These are phyloP conservation scores for Plasmodium gonderi DNA, from an alignment of 169 alveolate genomes.

Conservation along the genomic window DNA sequence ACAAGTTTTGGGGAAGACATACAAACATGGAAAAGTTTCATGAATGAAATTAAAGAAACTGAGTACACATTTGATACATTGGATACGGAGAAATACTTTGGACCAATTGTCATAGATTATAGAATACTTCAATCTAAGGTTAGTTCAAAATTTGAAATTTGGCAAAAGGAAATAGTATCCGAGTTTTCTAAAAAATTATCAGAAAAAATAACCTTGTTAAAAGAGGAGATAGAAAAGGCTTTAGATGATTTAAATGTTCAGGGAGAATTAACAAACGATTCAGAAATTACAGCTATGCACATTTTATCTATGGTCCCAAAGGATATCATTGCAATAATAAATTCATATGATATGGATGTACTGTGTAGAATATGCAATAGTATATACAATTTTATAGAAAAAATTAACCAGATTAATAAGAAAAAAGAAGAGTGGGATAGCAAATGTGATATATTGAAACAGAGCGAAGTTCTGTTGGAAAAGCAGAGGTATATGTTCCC, in stretches of 20 bases:
- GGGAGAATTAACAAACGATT: constrained; percentile 62
- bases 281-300: constrained; percentile 81
- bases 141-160: constrained; percentile 92
- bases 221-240: constrained; percentile 70
- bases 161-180: constrained; percentile 95
- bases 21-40: constrained; percentile 94
- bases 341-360: constrained; percentile 79
- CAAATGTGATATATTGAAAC: constrained; percentile 89
- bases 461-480: constrained; percentile 91
- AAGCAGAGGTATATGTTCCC: constrained; percentile 94
- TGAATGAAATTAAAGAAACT: constrained; percentile 93
- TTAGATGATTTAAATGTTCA: constrained; percentile 79
- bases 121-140: constrained; percentile 87
- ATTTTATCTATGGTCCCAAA: constrained; percentile 81
- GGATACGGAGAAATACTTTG: constrained; percentile 92
- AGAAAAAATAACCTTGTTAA: constrained; percentile 77
- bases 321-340: constrained; percentile 80
- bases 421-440: constrained; percentile 89
- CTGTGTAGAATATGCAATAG: constrained; percentile 81
- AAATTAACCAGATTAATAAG: constrained; percentile 90
- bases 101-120: constrained; percentile 95
- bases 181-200: constrained; percentile 93
- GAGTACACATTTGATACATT: constrained; percentile 94
- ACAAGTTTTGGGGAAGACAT: constrained; percentile 92
- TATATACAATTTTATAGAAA: constrained; percentile 90